phyloP scores from a whole-genome alignment of 2,329 filamentous ascomycete genomes.

The Ophiostoma montium region DNA sequence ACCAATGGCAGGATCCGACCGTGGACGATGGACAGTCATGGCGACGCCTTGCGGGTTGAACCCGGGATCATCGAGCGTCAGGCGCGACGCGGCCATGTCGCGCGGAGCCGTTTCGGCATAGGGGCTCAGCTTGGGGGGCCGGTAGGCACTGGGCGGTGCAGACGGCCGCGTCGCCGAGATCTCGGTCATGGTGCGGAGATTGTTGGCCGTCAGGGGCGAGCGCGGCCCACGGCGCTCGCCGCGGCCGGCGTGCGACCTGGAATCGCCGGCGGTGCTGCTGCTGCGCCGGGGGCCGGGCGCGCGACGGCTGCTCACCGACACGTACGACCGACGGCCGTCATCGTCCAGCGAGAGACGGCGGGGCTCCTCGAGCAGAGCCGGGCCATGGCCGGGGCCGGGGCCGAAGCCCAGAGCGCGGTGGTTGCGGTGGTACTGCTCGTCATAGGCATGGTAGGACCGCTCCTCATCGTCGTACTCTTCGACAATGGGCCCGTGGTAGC shows the following conservation, averaged over 20 bases:
- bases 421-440: slow-evolving; percentile 11
- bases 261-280: slow-evolving; percentile 18
- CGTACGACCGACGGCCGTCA: slow-evolving; percentile 15
- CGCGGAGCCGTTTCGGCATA: slow-evolving; percentile 31
- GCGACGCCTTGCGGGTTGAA: slow-evolving; percentile 13
- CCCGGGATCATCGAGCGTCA: slow-evolving; percentile 14
- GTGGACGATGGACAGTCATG: slow-evolving; percentile 23
- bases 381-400: slow-evolving; percentile 11
- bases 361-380: slow-evolving; percentile 16
- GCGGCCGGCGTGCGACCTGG: slow-evolving; percentile 18
- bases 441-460: slow-evolving; percentile 11
- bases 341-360: slow-evolving; percentile 19
- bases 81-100: slow-evolving; percentile 29
- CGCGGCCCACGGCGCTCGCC: slow-evolving; percentile 14
- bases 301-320: slow-evolving; percentile 25
- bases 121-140: slow-evolving; percentile 24
- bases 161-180: slow-evolving; percentile 35
- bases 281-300: slow-evolving; percentile 27
- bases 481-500: slow-evolving; percentile 14
- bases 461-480: slow-evolving; percentile 17
- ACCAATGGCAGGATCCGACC: slow-evolving; percentile 26
- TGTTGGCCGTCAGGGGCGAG: slow-evolving; percentile 34
- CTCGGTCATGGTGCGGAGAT: slow-evolving; percentile 39
- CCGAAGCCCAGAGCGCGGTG: slow-evolving; percentile 7
- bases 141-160: slow-evolving; percentile 24